These are phyloP conservation scores for Talaromyces funiculosus DNA, from an alignment of 2,329 filamentous ascomycete species.

Conservation along the genomic window DNA sequence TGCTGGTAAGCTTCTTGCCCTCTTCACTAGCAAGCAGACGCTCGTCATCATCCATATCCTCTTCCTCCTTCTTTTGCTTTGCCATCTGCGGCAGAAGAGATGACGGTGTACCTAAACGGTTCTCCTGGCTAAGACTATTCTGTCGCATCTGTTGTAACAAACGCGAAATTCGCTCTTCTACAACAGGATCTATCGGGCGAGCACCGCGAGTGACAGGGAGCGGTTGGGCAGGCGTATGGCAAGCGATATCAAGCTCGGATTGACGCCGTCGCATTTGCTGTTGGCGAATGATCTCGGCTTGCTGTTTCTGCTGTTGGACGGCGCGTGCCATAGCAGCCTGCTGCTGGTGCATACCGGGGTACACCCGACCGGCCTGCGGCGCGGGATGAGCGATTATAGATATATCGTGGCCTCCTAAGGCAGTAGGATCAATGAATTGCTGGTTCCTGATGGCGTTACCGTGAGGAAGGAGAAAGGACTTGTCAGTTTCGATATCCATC, in stretches of 20 bases:
- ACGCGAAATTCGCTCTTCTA: constrained; percentile 91
- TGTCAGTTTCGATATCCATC: constrained; percentile 64
- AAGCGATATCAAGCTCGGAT: constrained; percentile 25
- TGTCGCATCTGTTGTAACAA: constrained; percentile 88
- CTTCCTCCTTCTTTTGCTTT: constrained; percentile 83
- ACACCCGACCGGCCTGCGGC: constrained; percentile 65
- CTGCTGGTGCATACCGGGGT: constrained; percentile 90
- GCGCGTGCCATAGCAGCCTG: constrained; percentile 73
- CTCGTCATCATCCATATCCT: constrained; percentile 99
- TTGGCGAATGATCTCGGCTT: constrained; percentile 54
- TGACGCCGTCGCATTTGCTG: constrained; percentile 21
- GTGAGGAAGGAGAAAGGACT: constrained; percentile 56
- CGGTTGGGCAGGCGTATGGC: constrained; percentile 17
- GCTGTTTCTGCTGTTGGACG: constrained; percentile 55
- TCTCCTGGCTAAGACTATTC: constrained; percentile 37
- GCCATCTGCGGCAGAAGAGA: constrained; percentile 58
- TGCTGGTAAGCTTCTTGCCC: constrained; percentile 98
- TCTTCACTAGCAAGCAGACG: constrained; percentile 89
- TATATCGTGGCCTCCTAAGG: constrained; percentile 60
- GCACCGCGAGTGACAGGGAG: constrained; percentile 27
- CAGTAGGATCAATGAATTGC: constrained; percentile 68
- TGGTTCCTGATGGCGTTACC: constrained; percentile 28
- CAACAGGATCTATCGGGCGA: constrained; percentile 57
- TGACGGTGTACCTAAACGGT: constrained; percentile 39
- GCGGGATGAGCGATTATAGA: constrained; percentile 40